phyloP scores from a whole-genome alignment of 768 basidiomycete genomes.

The Termitomyces heimii region DNA sequence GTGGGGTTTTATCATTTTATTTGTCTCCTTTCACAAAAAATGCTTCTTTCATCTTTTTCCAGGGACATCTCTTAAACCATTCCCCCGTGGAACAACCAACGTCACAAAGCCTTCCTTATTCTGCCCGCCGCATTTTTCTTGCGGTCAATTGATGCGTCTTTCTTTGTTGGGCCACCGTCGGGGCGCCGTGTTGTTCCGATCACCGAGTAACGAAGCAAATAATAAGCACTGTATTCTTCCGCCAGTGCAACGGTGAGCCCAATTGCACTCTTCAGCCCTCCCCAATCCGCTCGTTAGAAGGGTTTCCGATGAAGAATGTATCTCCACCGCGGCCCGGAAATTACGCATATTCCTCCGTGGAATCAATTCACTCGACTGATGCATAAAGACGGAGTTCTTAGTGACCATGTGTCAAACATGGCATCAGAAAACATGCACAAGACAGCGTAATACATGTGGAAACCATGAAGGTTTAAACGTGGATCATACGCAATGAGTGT shows the following conservation, averaged over 20 bases:
- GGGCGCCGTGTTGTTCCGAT: slow-evolving; percentile 33
- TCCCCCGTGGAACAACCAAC: slow-evolving; percentile 19
- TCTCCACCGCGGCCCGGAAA: slow-evolving; percentile 33
- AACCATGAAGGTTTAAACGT: slow-evolving; percentile 21
- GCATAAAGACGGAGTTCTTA: slow-evolving; percentile 22
- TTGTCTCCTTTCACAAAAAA: slow-evolving; percentile 25
- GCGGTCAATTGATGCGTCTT: slow-evolving; percentile 15
- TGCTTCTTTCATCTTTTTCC: slow-evolving; percentile 30
- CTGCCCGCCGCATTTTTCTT: slow-evolving; percentile 5
- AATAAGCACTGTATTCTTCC: not conserved
- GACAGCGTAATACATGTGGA: slow-evolving; percentile 24
- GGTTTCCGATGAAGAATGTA: slow-evolving; percentile 4
- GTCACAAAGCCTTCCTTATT: slow-evolving; percentile 6
- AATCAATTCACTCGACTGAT: slow-evolving; percentile 22
- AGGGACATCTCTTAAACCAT: slow-evolving; percentile 27
- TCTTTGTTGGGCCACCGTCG: slow-evolving; percentile 17
- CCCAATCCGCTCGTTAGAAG: slow-evolving; percentile 6
- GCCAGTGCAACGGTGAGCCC: not conserved
- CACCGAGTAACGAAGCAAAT: slow-evolving; percentile 19
- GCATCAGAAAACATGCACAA: slow-evolving; percentile 28
- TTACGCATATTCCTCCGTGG: slow-evolving; percentile 28
- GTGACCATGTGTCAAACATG: slow-evolving; percentile 25
- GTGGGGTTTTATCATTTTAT: slow-evolving; percentile 37
- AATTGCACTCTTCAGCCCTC: not conserved
- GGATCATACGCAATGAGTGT: slow-evolving; percentile 13